Evolutionary conservation across 768 basidiomycete genomes (phyloP), one percentile per base, ranked within the genome.

Genomic region (Suillus brevipes): DNA sequence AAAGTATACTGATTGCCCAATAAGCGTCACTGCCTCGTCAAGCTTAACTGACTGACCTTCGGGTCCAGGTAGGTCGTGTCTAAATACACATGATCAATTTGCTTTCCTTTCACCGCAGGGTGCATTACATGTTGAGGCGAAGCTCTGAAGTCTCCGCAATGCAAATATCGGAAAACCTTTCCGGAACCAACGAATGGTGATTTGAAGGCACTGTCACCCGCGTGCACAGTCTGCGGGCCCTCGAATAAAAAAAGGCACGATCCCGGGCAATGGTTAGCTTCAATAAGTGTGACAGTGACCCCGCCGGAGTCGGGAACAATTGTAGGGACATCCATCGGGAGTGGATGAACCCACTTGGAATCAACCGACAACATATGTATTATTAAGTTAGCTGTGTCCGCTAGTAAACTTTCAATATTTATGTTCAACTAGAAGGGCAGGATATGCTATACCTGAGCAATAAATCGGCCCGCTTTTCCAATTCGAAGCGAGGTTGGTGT

Each of bases 211-310:
- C 89, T 91, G 73, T 97, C 95, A 0, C 95, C 96, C 0, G 94
- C 93, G 73, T 97, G 82, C 62, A 90, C 80, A 0, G 95, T 98
- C 74, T 98, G 96, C 49, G 78, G 84, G 7, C 97, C 97, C 78
- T 98, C 94, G 70, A 95, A 99, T 40, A 97, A 82, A 78, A 98
- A 99, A 31, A 99, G 80, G 65, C 89, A 94, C 2, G 95, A 97
- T 5, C 97, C 97, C 6, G 97, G 97, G 84, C 97, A 98, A 73
- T 99, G 97, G 74, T 99, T 99, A 12, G 97, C 97, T 71, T 97
- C 94, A n/a, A 99, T 94, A 47, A 96, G 85, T 2, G 95, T 98
- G 6, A 98, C 96, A 43, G 79, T 81, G 42, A 98, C 93, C 2
- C 95, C 95, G 34, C 87, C 87, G 0, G 94, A 94, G 68, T 92